Evolutionary conservation across 2,329 filamentous ascomycete genomes (phyloP).

Genomic region (Cercospora zeina): DNA sequence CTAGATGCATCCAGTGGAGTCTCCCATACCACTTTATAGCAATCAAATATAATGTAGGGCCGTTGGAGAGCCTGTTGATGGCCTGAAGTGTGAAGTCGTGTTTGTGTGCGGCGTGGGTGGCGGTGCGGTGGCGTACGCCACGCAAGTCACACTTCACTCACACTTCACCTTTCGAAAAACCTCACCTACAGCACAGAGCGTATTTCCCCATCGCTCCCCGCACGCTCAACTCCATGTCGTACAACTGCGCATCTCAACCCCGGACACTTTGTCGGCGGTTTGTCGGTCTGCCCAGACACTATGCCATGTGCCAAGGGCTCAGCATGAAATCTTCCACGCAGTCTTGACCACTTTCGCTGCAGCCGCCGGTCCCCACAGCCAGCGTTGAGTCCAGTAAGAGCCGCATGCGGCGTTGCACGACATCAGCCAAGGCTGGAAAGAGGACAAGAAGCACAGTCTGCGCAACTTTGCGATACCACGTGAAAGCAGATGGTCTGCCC

Average conservation of each 20-base stretch:
- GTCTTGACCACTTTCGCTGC: constrained; percentile 19
- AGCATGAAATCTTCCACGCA: constrained; percentile 18
- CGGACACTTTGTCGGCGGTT: constrained; percentile 11
- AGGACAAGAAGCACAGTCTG: not conserved
- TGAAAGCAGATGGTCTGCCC: constrained; percentile 9
- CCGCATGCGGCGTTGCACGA: constrained; percentile 9
- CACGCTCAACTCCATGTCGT: not conserved
- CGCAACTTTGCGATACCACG: constrained; percentile 11
- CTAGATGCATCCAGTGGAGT: not conserved
- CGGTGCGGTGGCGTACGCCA: not conserved
- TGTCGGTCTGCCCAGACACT: constrained; percentile 20
- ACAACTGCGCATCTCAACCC: constrained; percentile 2
- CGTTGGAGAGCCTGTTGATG: not conserved
- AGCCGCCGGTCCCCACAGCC: constrained; percentile 12
- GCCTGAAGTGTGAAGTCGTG: constrained; percentile 8
- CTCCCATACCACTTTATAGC: not conserved
- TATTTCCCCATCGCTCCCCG: not conserved
- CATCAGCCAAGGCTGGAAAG: constrained; percentile 8
- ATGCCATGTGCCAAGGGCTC: constrained; percentile 17
- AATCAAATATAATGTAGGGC: not conserved
- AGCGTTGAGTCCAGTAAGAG: constrained; percentile 12
- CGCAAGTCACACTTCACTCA: not conserved
- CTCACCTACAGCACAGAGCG: not conserved
- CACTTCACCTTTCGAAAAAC: not conserved
- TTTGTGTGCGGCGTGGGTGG: constrained; percentile 1